Conservation (phyloP, 2,329 filamentous ascomycete genomes). For the Aspergillus clavatus region DNA sequence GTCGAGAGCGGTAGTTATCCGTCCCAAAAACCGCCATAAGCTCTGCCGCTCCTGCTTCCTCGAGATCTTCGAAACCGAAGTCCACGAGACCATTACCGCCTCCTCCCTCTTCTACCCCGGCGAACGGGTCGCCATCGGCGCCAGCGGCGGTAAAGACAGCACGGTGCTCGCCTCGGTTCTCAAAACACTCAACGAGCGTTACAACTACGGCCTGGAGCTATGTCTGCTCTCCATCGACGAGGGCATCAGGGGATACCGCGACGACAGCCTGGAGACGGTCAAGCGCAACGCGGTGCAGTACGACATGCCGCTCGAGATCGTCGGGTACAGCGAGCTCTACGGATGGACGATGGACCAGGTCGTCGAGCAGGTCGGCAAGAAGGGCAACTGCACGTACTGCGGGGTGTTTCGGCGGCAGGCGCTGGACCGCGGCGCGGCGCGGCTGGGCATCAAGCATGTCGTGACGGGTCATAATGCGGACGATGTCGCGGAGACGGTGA, state of each 20-base stretch:
- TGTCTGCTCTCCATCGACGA: slow-evolving; percentile 91
- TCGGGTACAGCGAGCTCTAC: slow-evolving; percentile 90
- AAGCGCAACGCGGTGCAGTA: slow-evolving; percentile 91
- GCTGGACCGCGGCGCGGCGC: slow-evolving; percentile 83
- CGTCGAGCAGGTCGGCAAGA: slow-evolving; percentile 92
- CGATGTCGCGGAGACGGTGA: slow-evolving; percentile 91
- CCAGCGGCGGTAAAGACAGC: slow-evolving; percentile 94
- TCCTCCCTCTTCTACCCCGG: slow-evolving; percentile 76
- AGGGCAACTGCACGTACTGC: slow-evolving; percentile 98
- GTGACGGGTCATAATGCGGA: slow-evolving; percentile 98
- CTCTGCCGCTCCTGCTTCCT: slow-evolving; percentile 90
- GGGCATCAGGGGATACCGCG: slow-evolving; percentile 93
- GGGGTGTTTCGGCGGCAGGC: slow-evolving; percentile 94
- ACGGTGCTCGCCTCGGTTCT: slow-evolving; percentile 92
- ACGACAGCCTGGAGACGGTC: slow-evolving; percentile 93
- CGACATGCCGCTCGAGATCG: slow-evolving; percentile 82
- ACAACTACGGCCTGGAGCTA: slow-evolving; percentile 80
- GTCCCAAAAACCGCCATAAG: slow-evolving; percentile 91
- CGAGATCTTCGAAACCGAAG: slow-evolving; percentile 80
- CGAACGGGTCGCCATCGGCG: slow-evolving; percentile 87
- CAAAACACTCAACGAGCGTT: slow-evolving; percentile 86
- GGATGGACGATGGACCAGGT: slow-evolving; percentile 99
- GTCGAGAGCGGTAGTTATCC: slow-evolving; percentile 78
- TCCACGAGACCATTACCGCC: slow-evolving; percentile 84
- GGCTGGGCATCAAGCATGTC: slow-evolving; percentile 82